Evolutionary conservation across 495 filamentous ascomycete species (phyloP).

Genomic region (Beverwykella pulmonaria): DNA sequence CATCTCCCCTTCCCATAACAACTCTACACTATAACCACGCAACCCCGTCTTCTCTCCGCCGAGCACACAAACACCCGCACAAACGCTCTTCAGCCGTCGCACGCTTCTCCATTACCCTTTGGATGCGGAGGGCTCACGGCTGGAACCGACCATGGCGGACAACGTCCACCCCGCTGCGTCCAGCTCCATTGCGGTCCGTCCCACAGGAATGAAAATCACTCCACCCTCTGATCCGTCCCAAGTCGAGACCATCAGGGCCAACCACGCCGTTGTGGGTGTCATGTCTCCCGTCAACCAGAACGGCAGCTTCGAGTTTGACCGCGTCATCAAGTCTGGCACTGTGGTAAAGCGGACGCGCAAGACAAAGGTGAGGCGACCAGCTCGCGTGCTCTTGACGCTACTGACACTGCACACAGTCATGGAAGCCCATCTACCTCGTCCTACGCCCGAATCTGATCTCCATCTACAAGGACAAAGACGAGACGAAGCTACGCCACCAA

Average conservation of each 20-base stretch:
- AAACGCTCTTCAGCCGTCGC: not conserved
- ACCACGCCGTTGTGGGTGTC: constrained; percentile 57
- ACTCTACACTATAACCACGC: constrained; percentile 6
- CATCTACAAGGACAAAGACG: constrained; percentile 89
- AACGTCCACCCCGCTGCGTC: constrained; percentile 12
- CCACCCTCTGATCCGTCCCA: constrained; percentile 18
- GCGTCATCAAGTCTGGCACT: constrained; percentile 83
- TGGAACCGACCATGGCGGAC: constrained; percentile 29
- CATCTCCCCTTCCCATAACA: constrained; percentile 5
- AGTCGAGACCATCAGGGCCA: constrained; percentile 45
- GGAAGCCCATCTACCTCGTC: constrained; percentile 89
- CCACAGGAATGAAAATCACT: constrained; percentile 32
- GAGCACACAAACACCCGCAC: not conserved
- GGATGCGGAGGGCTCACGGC: constrained; percentile 8
- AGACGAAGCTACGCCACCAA: constrained; percentile 84
- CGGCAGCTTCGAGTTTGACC: constrained; percentile 92
- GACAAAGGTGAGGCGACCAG: constrained; percentile 71
- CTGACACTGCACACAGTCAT: constrained; percentile 56
- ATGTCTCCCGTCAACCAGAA: constrained; percentile 89
- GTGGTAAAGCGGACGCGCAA: constrained; percentile 86
- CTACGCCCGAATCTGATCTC: constrained; percentile 91
- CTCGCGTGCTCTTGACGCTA: not conserved
- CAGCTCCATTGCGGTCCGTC: constrained; percentile 16
- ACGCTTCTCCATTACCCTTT: constrained; percentile 2
- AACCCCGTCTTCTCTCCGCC: not conserved